Conservation (phyloP, 306 rosid genomes). For the Medicago lupulina region DNA sequence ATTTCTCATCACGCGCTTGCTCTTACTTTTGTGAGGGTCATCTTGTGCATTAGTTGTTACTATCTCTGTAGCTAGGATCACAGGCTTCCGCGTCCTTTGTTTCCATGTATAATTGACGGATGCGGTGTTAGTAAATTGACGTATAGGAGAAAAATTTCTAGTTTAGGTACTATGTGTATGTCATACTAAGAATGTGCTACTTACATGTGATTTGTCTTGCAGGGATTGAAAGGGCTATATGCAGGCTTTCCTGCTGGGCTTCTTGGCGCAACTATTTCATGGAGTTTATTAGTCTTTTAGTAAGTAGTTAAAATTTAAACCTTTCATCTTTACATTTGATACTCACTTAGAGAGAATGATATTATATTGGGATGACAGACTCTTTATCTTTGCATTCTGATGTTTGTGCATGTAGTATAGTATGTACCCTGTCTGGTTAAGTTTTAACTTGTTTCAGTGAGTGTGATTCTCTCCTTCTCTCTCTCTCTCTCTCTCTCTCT, state of each 20-base stretch:
- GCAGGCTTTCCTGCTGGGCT: conserved; percentile 90
- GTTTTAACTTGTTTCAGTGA: not conserved
- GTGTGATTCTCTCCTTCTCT: conserved; percentile 3
- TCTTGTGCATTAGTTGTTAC: not conserved
- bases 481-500: not conserved
- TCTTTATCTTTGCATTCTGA: conserved; percentile 12
- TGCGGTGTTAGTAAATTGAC: conserved; percentile 22
- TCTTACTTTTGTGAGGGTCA: too few relatives aligned
- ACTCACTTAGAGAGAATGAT: conserved; percentile 31
- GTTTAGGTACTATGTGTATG: not conserved
- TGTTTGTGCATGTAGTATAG: conserved; percentile 15
- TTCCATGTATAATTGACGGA: not conserved
- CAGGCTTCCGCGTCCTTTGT: conserved; percentile 4
- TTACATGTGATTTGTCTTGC: conserved; percentile 42
- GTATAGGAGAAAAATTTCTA: conserved; percentile 5
- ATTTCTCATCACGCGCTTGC: too few relatives aligned
- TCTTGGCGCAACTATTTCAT: conserved; percentile 78
- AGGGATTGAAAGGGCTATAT: conserved; percentile 89
- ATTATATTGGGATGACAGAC: conserved; percentile 16
- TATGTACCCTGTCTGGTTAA: not conserved
- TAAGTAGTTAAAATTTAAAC: conserved; percentile 48
- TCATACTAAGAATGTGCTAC: conserved; percentile 35
- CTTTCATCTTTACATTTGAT: conserved; percentile 17
- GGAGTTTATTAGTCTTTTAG: conserved; percentile 85
- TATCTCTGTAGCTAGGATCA: conserved; percentile 20